Conservation (phyloP, 2,329 filamentous ascomycete genomes). For the Neopestalotiopsis sp. region DNA sequence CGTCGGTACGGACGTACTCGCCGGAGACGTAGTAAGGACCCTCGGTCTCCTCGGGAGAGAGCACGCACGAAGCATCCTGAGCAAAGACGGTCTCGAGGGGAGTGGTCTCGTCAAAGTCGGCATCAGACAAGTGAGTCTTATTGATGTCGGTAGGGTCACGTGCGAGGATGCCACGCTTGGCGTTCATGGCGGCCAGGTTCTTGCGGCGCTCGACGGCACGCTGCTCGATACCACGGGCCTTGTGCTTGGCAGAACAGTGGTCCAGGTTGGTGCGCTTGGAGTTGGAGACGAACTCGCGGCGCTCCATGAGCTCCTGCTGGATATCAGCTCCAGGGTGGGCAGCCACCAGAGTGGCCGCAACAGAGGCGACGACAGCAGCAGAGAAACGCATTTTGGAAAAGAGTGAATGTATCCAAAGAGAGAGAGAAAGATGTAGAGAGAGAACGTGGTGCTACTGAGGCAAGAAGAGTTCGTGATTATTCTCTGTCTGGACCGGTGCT, state of each 20-base stretch:
- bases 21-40: constrained; percentile 61
- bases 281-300: constrained; percentile 12
- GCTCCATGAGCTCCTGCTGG: constrained; percentile 12
- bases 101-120: constrained; percentile 39
- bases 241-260: constrained; percentile 15
- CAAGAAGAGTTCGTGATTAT: background rate
- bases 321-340: constrained; percentile 14
- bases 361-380: constrained; percentile 10
- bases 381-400: constrained; percentile 16
- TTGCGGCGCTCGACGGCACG: constrained; percentile 13
- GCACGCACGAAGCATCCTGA: constrained; percentile 50
- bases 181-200: constrained; percentile 5
- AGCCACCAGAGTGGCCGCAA: constrained; percentile 14
- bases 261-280: constrained; percentile 13
- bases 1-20: constrained; percentile 54
- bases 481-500: background rate
- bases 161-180: constrained; percentile 10
- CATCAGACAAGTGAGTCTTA: constrained; percentile 36
- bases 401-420: background rate
- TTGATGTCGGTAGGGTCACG: constrained; percentile 40
- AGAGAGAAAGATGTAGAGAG: too few species aligned
- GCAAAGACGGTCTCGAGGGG: constrained; percentile 44
- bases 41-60: constrained; percentile 57
- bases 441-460: background rate
- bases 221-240: constrained; percentile 13